A percentile compares a stretch with the other conserved stretches of the same genome.
Evolutionary conservation across 2,329 filamentous ascomycete genomes (phyloP).

Genomic region (Polychaeton citri): DNA sequence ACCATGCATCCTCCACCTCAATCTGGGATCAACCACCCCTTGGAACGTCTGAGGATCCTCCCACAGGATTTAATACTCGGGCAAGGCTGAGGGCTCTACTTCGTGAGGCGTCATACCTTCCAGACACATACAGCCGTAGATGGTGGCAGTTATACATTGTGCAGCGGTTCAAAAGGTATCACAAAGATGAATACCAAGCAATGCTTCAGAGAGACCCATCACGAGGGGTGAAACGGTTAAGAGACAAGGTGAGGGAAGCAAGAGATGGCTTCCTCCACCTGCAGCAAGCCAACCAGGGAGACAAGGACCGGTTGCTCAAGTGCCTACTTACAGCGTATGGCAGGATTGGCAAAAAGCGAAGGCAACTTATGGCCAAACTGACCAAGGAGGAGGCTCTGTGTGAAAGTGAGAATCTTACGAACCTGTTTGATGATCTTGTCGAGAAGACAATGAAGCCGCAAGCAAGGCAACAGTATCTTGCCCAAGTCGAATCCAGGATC

Average conservation of each 20-base stretch:
- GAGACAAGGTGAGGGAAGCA: slow-evolving; percentile 17
- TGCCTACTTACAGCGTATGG: slow-evolving; percentile 45
- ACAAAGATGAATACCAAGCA: not conserved
- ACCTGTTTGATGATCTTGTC: not conserved
- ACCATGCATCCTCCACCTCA: too few species aligned
- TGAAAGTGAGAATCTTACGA: too few species aligned
- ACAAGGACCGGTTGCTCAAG: slow-evolving; percentile 35
- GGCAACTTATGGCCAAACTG: slow-evolving; percentile 27
- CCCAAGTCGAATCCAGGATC: too few species aligned
- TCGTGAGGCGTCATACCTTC: slow-evolving; percentile 47
- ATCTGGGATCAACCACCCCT: too few species aligned
- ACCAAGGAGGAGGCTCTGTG: not conserved
- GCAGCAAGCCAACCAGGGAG: slow-evolving; percentile 42
- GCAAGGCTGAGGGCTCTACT: slow-evolving; percentile 38
- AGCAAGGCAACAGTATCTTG: not conserved
- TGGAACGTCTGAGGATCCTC: too few species aligned
- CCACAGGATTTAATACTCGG: too few species aligned
- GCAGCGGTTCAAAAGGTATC: not conserved
- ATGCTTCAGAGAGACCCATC: not conserved
- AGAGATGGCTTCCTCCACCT: slow-evolving; percentile 33
- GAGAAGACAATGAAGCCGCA: not conserved
- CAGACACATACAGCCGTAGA: slow-evolving; percentile 34
- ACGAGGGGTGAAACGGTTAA: slow-evolving; percentile 3
- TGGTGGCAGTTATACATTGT: not conserved
- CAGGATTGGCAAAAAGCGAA: slow-evolving; percentile 39